Conservation (phyloP, 805 yeast species). For the Suhomyces faveliae region DNA sequence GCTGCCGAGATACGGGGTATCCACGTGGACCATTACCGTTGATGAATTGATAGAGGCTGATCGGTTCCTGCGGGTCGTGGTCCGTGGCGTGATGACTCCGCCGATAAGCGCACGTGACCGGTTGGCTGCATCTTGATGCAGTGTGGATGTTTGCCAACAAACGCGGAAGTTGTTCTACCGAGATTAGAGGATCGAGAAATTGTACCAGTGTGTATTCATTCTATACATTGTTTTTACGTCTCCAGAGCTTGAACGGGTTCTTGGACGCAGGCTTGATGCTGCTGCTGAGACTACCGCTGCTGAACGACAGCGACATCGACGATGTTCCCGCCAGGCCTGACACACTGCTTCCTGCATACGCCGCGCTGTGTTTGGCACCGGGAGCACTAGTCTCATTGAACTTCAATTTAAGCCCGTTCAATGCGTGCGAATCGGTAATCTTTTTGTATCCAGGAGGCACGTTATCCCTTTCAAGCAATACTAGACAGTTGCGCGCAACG, state of each 20-base stretch:
- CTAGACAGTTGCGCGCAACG: constrained; percentile 28
- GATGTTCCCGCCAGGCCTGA: constrained; percentile 4
- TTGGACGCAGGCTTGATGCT: constrained; percentile 22
- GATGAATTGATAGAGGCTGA: no score
- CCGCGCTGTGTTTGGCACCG: not conserved
- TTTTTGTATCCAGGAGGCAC: constrained; percentile 26
- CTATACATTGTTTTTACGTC: constrained; percentile 17
- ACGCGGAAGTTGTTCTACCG: not conserved
- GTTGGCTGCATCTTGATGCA: no score
- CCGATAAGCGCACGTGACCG: constrained; percentile 1
- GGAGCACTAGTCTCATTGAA: constrained; percentile 16
- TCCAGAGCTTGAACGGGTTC: constrained; percentile 44
- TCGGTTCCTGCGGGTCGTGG: no score
- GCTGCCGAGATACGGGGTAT: no score
- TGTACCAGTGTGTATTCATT: no score
- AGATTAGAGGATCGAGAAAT: no score
- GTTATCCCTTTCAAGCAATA: constrained; percentile 24
- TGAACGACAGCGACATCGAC: constrained; percentile 20
- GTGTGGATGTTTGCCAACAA: no score
- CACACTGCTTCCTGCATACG: constrained; percentile 10
- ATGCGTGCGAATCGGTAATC: constrained; percentile 31
- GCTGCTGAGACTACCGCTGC: constrained; percentile 24
- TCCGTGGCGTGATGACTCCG: no score
- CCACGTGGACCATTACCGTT: no score
- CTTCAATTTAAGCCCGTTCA: constrained; percentile 30